Conservation (phyloP, 352 stramenopile species). For the Phytopythium ostracodes region DNA sequence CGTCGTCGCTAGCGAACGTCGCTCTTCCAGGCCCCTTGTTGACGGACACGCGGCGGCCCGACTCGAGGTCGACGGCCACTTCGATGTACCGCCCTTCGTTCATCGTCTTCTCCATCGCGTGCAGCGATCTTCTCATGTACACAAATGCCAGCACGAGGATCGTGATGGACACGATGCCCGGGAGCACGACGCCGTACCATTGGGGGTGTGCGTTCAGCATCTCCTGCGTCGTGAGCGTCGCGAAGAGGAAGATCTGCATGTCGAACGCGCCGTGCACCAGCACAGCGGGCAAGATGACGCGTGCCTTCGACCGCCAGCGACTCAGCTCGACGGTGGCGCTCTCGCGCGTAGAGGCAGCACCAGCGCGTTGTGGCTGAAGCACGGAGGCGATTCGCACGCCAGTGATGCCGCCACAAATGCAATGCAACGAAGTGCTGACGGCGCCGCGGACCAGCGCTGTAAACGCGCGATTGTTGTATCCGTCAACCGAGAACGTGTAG, state of each 20-base stretch:
- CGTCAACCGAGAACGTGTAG: constrained; percentile 34
- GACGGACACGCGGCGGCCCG: constrained; percentile 20
- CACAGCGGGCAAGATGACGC: constrained; percentile 37
- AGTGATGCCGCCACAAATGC: constrained; percentile 59
- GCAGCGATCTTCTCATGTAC: constrained; percentile 28
- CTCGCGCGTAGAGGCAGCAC: constrained; percentile 7
- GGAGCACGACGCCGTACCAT: constrained; percentile 34
- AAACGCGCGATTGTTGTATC: constrained; percentile 27
- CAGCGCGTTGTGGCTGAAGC: constrained; percentile 20
- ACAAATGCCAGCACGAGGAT: constrained; percentile 27
- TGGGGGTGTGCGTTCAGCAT: constrained; percentile 26
- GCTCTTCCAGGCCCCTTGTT: constrained; percentile 24
- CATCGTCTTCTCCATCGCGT: constrained; percentile 43
- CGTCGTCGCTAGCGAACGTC: constrained; percentile 28
- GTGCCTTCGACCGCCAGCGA: constrained; percentile 32
- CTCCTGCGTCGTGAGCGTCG: constrained; percentile 32
- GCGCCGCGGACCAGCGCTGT: constrained; percentile 35
- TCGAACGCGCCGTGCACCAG: constrained; percentile 62
- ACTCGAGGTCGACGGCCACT: constrained; percentile 42
- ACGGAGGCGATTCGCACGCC: constrained; percentile 51
- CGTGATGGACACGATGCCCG: constrained; percentile 15
- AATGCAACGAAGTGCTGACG: constrained; percentile 51
- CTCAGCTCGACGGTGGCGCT: constrained; percentile 17
- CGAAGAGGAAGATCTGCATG: constrained; percentile 49
- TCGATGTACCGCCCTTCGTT: constrained; percentile 43